A percentile compares a stretch with the other conserved stretches of the same genome.
Evolutionary conservation across 2,329 filamentous ascomycete genomes (phyloP).

Genomic region (Ceratocystis harringtonii): DNA sequence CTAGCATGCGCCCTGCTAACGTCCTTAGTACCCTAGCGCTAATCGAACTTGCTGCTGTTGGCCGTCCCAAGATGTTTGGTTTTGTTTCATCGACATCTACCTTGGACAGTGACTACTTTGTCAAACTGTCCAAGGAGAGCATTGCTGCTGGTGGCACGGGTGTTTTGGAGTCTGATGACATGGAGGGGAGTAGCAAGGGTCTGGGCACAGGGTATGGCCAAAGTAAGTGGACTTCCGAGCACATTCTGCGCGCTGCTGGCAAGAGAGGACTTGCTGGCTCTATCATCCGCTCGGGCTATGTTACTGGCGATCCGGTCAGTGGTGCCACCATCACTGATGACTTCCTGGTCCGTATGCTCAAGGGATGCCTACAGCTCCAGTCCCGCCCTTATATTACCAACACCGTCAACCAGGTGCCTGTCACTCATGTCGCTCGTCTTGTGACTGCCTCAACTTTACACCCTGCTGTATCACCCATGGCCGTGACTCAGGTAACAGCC

Average conservation of each 20-base stretch:
- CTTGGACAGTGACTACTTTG: conserved; percentile 69
- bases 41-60: conserved; percentile 58
- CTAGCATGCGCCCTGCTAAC: conserved; percentile 55
- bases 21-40: conserved; percentile 68
- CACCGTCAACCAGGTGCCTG: conserved; percentile 78
- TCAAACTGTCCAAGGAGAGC: conserved; percentile 52
- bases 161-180: conserved; percentile 61
- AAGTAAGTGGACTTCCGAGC: conserved; percentile 66
- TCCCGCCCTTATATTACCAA: conserved; percentile 65
- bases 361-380: conserved; percentile 71
- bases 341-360: conserved; percentile 73
- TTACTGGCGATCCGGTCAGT: conserved; percentile 55
- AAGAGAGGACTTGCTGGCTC: conserved; percentile 58
- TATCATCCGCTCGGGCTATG: conserved; percentile 72
- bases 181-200: conserved; percentile 59
- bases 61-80: conserved; percentile 62
- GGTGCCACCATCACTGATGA: conserved; percentile 74
- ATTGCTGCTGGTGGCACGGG: conserved; percentile 45
- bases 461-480: conserved; percentile 30
- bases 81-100: conserved; percentile 75
- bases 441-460: conserved; percentile 60
- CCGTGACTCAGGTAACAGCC: conserved; percentile 61
- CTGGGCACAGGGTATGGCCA: conserved; percentile 84
- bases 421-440: conserved; percentile 67
- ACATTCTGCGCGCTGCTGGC: conserved; percentile 64